Conservation (phyloP, 768 basidiomycete species). For the Steccherinum ochraceum region DNA sequence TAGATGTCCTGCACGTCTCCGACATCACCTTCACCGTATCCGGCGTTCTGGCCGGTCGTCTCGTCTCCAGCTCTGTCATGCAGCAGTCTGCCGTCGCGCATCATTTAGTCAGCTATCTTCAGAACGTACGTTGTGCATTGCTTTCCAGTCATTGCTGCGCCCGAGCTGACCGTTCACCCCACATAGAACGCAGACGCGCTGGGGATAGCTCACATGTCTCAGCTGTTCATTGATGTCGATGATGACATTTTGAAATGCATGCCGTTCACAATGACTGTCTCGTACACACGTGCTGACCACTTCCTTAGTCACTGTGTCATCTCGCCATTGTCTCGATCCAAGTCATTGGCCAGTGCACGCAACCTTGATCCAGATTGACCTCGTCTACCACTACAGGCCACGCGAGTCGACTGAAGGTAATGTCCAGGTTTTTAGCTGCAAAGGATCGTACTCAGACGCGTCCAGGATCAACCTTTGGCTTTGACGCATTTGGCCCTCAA, state of each 20-base stretch:
- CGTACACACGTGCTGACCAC: too few relatives aligned
- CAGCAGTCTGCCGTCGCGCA: slow-evolving; percentile 41
- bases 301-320: slow-evolving; percentile 1
- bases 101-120: slow-evolving; percentile 46
- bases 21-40: slow-evolving; percentile 47
- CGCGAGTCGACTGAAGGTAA: background rate
- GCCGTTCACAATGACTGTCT: too few relatives aligned
- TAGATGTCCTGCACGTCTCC: slow-evolving; percentile 47
- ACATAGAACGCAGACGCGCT: slow-evolving; percentile 54
- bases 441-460: too few relatives aligned
- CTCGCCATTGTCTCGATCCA: background rate
- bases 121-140: slow-evolving; percentile 28
- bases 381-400: slow-evolving; percentile 1
- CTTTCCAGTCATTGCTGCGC: too few relatives aligned
- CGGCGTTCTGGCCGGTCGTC: slow-evolving; percentile 42
- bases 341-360: background rate
- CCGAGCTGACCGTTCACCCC: slow-evolving; percentile 4
- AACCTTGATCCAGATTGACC: slow-evolving; percentile 1
- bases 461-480: too few relatives aligned
- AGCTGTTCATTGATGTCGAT: slow-evolving; percentile 38
- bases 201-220: slow-evolving; percentile 54
- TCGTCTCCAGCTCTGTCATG: slow-evolving; percentile 35
- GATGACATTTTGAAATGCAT: slow-evolving; percentile 37
- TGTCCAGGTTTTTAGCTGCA: too few relatives aligned
- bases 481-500: slow-evolving; percentile 45